Evolutionary conservation across 2,329 filamentous ascomycete species (phyloP).

Genomic region (Ascochyta clinopodiicola): DNA sequence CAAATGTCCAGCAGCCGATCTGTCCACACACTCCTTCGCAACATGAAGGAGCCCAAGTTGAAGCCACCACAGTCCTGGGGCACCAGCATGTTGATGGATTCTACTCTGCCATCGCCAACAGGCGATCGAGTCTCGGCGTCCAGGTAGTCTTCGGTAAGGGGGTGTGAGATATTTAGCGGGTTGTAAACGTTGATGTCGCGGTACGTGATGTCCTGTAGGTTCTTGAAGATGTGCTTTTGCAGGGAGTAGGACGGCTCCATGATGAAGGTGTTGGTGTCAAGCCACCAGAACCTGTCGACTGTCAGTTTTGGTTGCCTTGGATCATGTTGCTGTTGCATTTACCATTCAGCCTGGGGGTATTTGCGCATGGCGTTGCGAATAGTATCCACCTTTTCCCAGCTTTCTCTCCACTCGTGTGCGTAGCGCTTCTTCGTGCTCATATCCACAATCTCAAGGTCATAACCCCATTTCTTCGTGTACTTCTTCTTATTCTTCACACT

Average conservation of each 20-base stretch:
- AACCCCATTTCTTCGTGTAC: conserved; percentile 88
- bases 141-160: conserved; percentile 74
- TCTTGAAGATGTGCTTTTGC: conserved; percentile 87
- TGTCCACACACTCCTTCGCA: conserved; percentile 84
- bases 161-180: conserved; percentile 90
- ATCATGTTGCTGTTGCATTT: conserved; percentile 45
- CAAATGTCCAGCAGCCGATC: conserved; percentile 92
- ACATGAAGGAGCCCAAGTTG: conserved; percentile 95
- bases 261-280: conserved; percentile 95
- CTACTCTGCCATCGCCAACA: conserved; percentile 75
- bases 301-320: conserved; percentile 32
- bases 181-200: conserved; percentile 97
- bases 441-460: conserved; percentile 94
- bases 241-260: conserved; percentile 95
- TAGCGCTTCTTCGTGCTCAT: conserved; percentile 99
- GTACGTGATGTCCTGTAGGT: conserved; percentile 77
- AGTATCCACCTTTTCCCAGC: conserved; percentile 98
- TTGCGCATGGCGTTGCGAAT: conserved; percentile 88
- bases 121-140: conserved; percentile 75
- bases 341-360: conserved; percentile 97
- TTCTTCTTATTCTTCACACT: conserved; percentile 94
- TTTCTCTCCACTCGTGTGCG: conserved; percentile 98
- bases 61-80: conserved; percentile 96
- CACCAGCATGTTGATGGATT: conserved; percentile 85
- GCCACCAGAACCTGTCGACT: conserved; percentile 93